Evolutionary conservation across 2,329 filamentous ascomycete species (phyloP), one percentile per base, ranked within the genome.

Genomic region (Rosellinia necatrix): DNA sequence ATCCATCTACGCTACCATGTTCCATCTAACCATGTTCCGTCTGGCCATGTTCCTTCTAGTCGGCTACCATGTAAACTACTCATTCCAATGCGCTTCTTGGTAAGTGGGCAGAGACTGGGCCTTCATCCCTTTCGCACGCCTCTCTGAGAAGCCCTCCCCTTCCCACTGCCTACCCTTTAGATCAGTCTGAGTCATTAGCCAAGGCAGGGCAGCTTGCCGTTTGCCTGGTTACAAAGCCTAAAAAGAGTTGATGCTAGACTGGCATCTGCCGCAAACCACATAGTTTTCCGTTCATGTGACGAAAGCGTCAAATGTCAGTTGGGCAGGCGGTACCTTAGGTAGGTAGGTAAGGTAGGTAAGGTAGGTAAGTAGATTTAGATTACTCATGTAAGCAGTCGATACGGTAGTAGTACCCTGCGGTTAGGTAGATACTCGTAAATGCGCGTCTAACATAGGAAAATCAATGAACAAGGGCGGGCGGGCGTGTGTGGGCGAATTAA

Each of bases 211-310:
- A n/a, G n/a, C n/a, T n/a, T 15, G 19, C 15, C 8, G 2, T 7
- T 9, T 17, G 10, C 5, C 34, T 19, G 10, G n/a, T 13, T 32
- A 32, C 8, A 22, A 10, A 15, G 3, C 17, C 35, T 9, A 9
- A 15, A 21, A 19, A 37, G n/a, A 17, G 10, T 37, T 38, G 6
- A 19, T 38, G 35, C 22, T 38, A 19, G 35, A 21, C 15, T 6
- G 35, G 10, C 5, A 27, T 13, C 17, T 38, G 19, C 25, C 35
- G 9, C 10, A 15, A 34, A 44, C 41, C 27, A 46, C 50, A 46
- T 46, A 34, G 38, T 46, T 35, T 42, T 38, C 49, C 13, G 30
- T 30, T 41, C 43, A 48, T 44, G 27, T 32, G 43, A 34, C 43
- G 6, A 15, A 4, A 12, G 12, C 10, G 27, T 35, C 21, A 8